Evolutionary conservation across 768 basidiomycete genomes (phyloP), one percentile per base, ranked within the genome.

Genomic region (Russula brevipes): DNA sequence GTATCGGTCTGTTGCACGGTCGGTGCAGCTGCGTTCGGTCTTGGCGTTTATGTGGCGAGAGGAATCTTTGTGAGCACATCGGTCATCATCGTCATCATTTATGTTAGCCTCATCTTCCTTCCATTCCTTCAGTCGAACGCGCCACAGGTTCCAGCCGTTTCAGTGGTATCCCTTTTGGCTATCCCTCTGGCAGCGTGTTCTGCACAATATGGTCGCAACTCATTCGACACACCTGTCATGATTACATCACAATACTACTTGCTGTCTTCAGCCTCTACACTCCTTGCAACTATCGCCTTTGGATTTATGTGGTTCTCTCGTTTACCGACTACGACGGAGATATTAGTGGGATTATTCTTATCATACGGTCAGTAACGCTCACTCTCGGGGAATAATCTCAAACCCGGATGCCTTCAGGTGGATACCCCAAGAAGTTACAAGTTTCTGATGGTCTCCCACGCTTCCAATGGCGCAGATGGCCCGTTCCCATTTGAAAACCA

Each of bases 401-500:
- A 39, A 60, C 31, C 31, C 35, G 17, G 31, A 46, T 17, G n/a
- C 39, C 5, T 56, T 14, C 24, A 68, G 67, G 67, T 51, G 55
- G 51, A 46, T 60, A 62, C 54, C 65, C 57, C 7, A 68, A 56
- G 45, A 66, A 54, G 54, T 30, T 64, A 35, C 50, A 64, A 19
- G 62, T 68, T 44, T 24, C 57, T 4, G 57, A 65, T 35, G 67
- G 54, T 11, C 61, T 69, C 5, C 69, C 70, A 8, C 72, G 71
- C 36, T 68, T n/a, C 67, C 75, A 1, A 67, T 66, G 5, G 64
- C 67, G 12, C 71, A 69, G 5, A 41, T 71, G 6, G 73, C 82
- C 60, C 82, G 83, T 57, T 81, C 84, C 36, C 94, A 97, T 73
- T 77, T 98, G 57, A 95, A 96, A 71, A 88, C 91, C 11, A 91